Conservation (phyloP, 2,329 filamentous ascomycete genomes). For the Sarocladium kiliense region DNA sequence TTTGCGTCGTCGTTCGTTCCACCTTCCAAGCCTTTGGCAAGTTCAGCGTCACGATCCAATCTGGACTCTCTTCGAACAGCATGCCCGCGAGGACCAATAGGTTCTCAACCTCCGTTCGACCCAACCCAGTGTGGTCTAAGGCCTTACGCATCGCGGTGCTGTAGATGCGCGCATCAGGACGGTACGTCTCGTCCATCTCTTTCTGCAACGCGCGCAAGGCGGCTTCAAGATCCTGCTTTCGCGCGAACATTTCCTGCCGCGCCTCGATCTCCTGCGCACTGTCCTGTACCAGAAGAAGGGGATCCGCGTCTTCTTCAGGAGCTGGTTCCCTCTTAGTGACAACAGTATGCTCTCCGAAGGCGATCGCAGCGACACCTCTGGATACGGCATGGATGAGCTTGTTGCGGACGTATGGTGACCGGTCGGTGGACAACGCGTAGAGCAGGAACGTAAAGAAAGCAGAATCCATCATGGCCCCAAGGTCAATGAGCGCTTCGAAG, state of each 20-base stretch:
- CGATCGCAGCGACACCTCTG: conserved; percentile 56
- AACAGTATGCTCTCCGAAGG: conserved; percentile 55
- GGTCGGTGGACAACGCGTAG: conserved; percentile 54
- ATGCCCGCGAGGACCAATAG: conserved; percentile 39
- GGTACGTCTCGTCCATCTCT: conserved; percentile 39
- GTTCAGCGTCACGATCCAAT: conserved; percentile 35
- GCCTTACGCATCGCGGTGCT: conserved; percentile 39
- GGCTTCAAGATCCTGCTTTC: conserved; percentile 57
- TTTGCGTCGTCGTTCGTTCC: conserved; percentile 27
- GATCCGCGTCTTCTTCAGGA: conserved; percentile 18
- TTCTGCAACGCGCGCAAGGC: conserved; percentile 41
- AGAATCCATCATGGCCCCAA: conserved; percentile 54
- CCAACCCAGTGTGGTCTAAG: conserved; percentile 32
- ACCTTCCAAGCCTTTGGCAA: conserved; percentile 37
- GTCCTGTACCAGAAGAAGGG: conserved; percentile 36
- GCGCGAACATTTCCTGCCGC: conserved; percentile 56
- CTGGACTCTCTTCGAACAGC: conserved; percentile 40
- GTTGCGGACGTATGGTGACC: conserved; percentile 58
- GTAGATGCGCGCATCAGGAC: conserved; percentile 30
- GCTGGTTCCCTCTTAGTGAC: conserved; percentile 29
- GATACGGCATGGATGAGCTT: conserved; percentile 55
- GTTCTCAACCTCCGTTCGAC: conserved; percentile 35
- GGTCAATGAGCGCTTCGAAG: conserved; percentile 58
- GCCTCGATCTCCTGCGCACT: conserved; percentile 50
- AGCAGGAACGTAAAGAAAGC: conserved; percentile 52